phyloP scores from a whole-genome alignment of 2,329 filamentous ascomycete genomes.

The Colletotrichum zoysiae region DNA sequence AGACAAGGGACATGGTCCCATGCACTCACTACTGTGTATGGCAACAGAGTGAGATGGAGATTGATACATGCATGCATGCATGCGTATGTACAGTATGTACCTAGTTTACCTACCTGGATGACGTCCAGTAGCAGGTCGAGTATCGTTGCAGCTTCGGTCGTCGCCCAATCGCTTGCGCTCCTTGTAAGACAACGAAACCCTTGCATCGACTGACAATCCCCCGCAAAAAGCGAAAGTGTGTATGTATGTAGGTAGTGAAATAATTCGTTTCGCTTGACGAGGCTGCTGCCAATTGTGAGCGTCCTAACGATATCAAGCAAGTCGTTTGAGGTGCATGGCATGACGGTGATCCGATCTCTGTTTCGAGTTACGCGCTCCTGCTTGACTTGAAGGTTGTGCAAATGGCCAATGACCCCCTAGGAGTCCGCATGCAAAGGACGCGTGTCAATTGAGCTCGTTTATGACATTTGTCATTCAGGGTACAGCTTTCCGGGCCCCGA shows the following conservation, averaged over 20 bases:
- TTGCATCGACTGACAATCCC: conserved; percentile 34
- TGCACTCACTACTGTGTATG: background rate
- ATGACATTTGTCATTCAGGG: conserved; percentile 7
- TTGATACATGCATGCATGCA: background rate
- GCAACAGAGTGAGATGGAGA: conserved; percentile 7
- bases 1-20: conserved; percentile 27
- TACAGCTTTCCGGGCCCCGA: conserved; percentile 16
- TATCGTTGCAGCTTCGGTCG: conserved; percentile 32
- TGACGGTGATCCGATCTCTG: conserved; percentile 9
- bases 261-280: conserved; percentile 14
- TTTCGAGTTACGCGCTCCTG: conserved; percentile 2
- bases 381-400: background rate
- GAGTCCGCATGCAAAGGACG: conserved; percentile 10
- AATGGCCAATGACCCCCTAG: background rate
- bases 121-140: conserved; percentile 32
- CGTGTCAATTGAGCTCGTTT: conserved; percentile 8
- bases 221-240: conserved; percentile 25
- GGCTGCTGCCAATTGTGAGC: conserved; percentile 3
- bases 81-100: too few species aligned
- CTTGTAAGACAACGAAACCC: conserved; percentile 30
- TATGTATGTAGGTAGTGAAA: conserved; percentile 8
- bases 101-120: background rate
- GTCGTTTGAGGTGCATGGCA: conserved; percentile 27
- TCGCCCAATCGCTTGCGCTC: conserved; percentile 42
- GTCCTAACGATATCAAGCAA: conserved; percentile 14